phyloP scores from a whole-genome alignment of 257 asterid genomes.

The Galeopsis tetrahit region DNA sequence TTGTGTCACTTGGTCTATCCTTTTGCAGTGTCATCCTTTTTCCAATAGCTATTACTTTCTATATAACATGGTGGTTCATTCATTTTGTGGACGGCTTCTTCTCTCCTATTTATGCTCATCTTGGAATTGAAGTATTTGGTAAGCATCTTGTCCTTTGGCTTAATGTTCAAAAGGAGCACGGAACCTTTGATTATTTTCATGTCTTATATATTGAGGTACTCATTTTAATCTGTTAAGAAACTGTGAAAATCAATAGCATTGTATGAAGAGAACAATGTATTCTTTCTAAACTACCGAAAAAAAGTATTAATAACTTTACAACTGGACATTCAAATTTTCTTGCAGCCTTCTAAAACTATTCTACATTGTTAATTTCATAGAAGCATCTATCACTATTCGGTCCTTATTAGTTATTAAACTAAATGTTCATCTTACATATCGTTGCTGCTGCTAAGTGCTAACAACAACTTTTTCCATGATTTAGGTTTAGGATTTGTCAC shows the following conservation, averaged over 20 bases:
- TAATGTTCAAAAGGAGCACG: constrained; percentile 21
- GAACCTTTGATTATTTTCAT: constrained; percentile 14
- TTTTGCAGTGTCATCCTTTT: constrained; percentile 74
- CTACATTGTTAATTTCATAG: constrained; percentile 8
- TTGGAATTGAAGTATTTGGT: constrained; percentile 73
- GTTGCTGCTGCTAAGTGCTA: constrained; percentile 19
- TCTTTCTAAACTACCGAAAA: constrained; percentile 11
- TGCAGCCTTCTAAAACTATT: constrained; percentile 16
- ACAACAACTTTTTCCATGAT: constrained; percentile 30
- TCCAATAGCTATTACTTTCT: constrained; percentile 75
- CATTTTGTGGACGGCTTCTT: constrained; percentile 77
- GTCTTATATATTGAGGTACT: constrained; percentile 10
- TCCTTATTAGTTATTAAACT: background rate
- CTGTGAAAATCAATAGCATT: background rate
- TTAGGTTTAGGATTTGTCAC: constrained; percentile 80
- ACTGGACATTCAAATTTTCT: background rate
- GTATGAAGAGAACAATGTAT: background rate
- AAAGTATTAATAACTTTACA: background rate
- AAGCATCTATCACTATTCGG: constrained; percentile 13
- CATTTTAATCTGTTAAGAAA: background rate
- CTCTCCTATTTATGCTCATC: constrained; percentile 74
- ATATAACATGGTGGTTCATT: constrained; percentile 84
- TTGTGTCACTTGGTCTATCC: constrained; percentile 27
- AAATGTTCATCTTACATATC: constrained; percentile 24
- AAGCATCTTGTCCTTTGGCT: constrained; percentile 39